A percentile compares a stretch with the other conserved stretches of the same genome.
phyloP scores from a whole-genome alignment of 129 eudicot species.

The Cynara cardunculus region DNA sequence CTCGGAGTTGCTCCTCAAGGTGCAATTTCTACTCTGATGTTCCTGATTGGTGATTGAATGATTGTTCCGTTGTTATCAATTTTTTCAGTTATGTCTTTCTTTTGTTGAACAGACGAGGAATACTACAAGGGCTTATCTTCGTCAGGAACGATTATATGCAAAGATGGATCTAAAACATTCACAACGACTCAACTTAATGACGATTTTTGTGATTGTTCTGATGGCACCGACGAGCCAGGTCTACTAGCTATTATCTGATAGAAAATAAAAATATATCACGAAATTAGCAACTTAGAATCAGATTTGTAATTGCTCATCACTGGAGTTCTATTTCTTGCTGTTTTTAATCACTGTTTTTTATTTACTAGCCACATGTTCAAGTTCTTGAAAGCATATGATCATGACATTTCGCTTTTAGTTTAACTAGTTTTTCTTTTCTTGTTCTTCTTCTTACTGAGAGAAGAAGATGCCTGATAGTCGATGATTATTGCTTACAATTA shows the following conservation, averaged over 20 bases:
- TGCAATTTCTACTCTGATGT: constrained; percentile 7
- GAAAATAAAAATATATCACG: background rate
- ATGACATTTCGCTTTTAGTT: background rate
- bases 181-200: constrained; percentile 62
- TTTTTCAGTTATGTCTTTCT: background rate
- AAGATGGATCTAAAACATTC: constrained; percentile 84
- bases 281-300: background rate
- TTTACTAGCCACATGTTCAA: constrained; percentile 6
- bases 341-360: background rate
- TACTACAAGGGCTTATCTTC: constrained; percentile 44
- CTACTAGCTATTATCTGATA: background rate
- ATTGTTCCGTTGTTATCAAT: background rate
- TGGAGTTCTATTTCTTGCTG: background rate
- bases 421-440: background rate
- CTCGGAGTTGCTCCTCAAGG: constrained; percentile 34
- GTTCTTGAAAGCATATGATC: background rate
- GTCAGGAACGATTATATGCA: constrained; percentile 53
- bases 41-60: background rate
- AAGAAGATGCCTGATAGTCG: background rate
- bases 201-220: constrained; percentile 89
- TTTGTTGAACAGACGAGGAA: constrained; percentile 51
- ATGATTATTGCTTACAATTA: background rate
- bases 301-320: background rate
- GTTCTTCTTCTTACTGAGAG: background rate
- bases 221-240: constrained; percentile 98